Base-by-base conservation (phyloP, 768 basidiomycete genomes). In the Amanita phalloides region DNA sequence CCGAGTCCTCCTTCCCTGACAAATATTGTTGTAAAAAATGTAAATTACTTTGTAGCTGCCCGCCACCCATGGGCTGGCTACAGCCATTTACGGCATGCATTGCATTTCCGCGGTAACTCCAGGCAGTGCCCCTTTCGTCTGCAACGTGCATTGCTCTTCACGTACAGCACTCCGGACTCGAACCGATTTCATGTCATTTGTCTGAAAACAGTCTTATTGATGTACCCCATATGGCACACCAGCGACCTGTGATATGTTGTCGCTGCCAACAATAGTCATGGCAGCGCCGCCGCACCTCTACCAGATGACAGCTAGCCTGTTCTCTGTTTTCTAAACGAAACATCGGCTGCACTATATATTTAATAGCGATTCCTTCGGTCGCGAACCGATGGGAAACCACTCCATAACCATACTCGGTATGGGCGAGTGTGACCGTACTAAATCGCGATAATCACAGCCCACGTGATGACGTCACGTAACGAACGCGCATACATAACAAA, bases 391-490 rank as follows among this genome's bases (percentile, higher is more conserved):
- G 28, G n/a, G 9, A 28, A 45, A 17, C 10, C 23, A 13, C 26
- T 25, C 41, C 41, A 42, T 9, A 42, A 42, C n/a, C 3, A 23
- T 17, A 17, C 17, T 17, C 17, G 17, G 23, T 11, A 21, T 26
- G 21, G n/a, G 26, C 26, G 26, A 28, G 33, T 30, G 49, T 51
- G 41, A 51, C 49, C 28, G 23, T 3, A 9, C 30, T 9, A 8
- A 37, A 42, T 52, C 51, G 43, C 51, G 51, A 44, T 35, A 45
- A 52, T 52, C 51, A 52, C 51, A 45, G 11, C 37, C 13, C 51
- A 52, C 51, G 51, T 52, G 51, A 52, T 38, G 35, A 39, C 35
- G 51, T 52, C 44, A 52, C 51, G 44, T 52, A 44, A 45, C 51
- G 44, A 44, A 45, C 51, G 51, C 51, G 51, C 35, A 21, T 30